phyloP scores from a whole-genome alignment of 176 grass and related monocot species.

The Miscanthus lutarioriparius region DNA sequence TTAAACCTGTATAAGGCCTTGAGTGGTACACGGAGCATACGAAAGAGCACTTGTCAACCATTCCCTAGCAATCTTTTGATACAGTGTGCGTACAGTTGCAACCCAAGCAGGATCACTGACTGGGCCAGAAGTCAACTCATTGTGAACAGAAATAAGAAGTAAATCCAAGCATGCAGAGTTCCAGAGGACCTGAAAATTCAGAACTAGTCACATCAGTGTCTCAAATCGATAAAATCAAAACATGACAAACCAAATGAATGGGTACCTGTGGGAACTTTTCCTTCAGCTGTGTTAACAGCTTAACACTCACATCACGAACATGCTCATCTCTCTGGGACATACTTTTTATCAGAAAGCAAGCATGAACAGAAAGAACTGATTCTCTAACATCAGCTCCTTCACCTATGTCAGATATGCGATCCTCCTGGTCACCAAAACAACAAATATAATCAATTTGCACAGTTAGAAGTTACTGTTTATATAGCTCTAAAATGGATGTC shows the following conservation, averaged over 20 bases:
- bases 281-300: slow-evolving; percentile 90
- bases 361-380: slow-evolving; percentile 77
- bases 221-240: slow-evolving; percentile 33
- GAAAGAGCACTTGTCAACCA: slow-evolving; percentile 99
- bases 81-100: slow-evolving; percentile 85
- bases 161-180: slow-evolving; percentile 97
- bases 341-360: slow-evolving; percentile 96
- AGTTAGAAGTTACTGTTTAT: slow-evolving; percentile 26
- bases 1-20: slow-evolving; percentile 98
- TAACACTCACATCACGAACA: slow-evolving; percentile 92
- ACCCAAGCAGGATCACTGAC: slow-evolving; percentile 99
- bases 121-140: slow-evolving; percentile 87
- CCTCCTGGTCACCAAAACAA: slow-evolving; percentile 62
- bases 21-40: slow-evolving; percentile 93
- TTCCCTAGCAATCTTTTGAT: slow-evolving; percentile 96
- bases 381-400: slow-evolving; percentile 84
- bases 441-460: slow-evolving; percentile 31
- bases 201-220: slow-evolving; percentile 30
- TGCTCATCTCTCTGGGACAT: slow-evolving; percentile 97
- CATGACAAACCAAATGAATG: slow-evolving; percentile 24
- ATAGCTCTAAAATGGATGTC: slow-evolving; percentile 9
- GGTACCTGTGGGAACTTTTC: slow-evolving; percentile 96
- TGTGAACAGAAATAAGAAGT: slow-evolving; percentile 97
- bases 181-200: slow-evolving; percentile 77
- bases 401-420: slow-evolving; percentile 92